Evolutionary conservation across 2,329 filamentous ascomycete species (phyloP).

Genomic region (Fusarium kyushuense): DNA sequence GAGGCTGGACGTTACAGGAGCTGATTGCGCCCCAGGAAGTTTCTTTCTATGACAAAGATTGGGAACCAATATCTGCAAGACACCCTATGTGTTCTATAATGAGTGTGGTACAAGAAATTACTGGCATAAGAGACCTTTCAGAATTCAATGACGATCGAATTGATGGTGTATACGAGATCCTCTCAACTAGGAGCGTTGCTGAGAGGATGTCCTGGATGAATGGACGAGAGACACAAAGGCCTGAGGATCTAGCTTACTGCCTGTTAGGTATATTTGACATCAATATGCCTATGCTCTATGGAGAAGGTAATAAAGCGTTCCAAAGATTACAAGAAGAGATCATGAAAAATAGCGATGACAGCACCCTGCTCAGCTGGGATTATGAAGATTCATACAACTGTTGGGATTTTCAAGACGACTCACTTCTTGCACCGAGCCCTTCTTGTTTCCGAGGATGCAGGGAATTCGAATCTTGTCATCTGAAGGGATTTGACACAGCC

Average conservation of each 20-base stretch:
- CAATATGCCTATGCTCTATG: background rate
- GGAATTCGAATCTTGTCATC: background rate
- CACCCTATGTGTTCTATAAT: too few relatives aligned
- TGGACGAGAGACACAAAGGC: background rate
- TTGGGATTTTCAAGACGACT: fast-evolving
- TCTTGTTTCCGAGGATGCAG: background rate
- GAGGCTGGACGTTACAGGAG: background rate
- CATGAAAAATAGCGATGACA: background rate
- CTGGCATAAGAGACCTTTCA: background rate
- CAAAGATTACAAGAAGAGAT: background rate
- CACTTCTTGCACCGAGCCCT: background rate
- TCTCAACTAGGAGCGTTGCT: background rate
- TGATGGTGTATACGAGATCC: background rate
- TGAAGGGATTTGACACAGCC: background rate
- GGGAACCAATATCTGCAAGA: background rate
- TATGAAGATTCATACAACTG: background rate
- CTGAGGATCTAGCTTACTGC: background rate
- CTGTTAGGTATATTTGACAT: background rate
- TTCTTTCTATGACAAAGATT: background rate
- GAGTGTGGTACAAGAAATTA: too few relatives aligned
- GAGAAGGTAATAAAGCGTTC: background rate
- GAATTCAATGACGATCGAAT: background rate
- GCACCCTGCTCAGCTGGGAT: background rate
- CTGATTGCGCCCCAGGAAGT: background rate
- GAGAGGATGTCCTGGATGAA: background rate